Conservation (phyloP, 306 rosid genomes). For the Quercus glauca region DNA sequence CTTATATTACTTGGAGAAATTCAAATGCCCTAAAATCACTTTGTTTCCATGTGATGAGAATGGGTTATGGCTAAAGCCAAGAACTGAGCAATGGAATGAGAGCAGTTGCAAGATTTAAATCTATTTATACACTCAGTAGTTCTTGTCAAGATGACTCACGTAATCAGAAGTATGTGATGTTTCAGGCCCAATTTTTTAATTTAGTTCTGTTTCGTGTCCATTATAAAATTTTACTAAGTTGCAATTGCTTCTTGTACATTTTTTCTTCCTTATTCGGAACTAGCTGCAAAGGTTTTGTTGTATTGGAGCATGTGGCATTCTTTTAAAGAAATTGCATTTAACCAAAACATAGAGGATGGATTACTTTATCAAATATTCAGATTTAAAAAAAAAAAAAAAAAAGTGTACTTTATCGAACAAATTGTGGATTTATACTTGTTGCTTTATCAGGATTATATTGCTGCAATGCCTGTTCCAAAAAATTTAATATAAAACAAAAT, state of each 20-base stretch:
- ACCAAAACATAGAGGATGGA: not conserved
- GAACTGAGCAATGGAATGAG: not conserved
- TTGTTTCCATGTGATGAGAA: not conserved
- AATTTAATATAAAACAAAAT: not conserved
- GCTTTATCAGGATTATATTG: no score
- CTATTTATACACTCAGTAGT: no score
- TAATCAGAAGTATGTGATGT: not conserved
- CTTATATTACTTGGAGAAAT: conserved; percentile 1
- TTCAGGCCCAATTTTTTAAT: not conserved
- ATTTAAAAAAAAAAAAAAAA: no score
- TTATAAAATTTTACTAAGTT: not conserved
- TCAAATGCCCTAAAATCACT: not conserved
- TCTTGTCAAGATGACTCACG: no score
- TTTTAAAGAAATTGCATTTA: not conserved
- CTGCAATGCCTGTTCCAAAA: not conserved
- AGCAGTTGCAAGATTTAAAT: no score
- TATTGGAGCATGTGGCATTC: not conserved
- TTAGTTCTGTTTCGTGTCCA: not conserved
- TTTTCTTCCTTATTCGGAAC: not conserved
- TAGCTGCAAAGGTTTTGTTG: not conserved
- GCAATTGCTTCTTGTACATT: not conserved
- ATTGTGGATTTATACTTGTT: not conserved
- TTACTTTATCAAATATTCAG: not conserved
- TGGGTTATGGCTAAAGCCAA: not conserved
- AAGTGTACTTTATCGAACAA: no score